These are phyloP conservation scores for Entonaema liquescens DNA, from an alignment of 495 filamentous ascomycete species.

Conservation along the genomic window DNA sequence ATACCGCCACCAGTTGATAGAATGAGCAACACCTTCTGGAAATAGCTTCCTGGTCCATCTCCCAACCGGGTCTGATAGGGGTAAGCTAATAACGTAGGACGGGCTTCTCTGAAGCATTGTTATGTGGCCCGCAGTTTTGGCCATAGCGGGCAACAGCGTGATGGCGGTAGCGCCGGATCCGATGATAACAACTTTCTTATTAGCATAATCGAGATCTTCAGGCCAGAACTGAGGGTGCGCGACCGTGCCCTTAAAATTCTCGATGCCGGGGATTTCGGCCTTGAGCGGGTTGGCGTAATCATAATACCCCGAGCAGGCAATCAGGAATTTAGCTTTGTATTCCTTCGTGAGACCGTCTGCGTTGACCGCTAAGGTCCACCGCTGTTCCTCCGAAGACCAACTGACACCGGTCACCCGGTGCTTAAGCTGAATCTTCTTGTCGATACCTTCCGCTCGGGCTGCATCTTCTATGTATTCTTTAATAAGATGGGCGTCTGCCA, in stretches of 20 bases:
- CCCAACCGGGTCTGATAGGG: constrained; percentile 31
- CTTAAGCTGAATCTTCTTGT: constrained; percentile 66
- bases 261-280: constrained; percentile 65
- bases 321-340: constrained; percentile 63
- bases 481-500: constrained; percentile 69
- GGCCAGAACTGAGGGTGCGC: constrained; percentile 73
- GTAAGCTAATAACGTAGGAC: constrained; percentile 65
- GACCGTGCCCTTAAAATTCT: constrained; percentile 61
- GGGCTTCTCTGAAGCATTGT: constrained; percentile 68
- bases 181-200: constrained; percentile 64
- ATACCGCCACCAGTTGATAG: constrained; percentile 48
- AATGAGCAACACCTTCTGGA: constrained; percentile 17
- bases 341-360: constrained; percentile 54
- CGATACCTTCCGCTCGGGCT: constrained; percentile 68
- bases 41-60: constrained; percentile 23
- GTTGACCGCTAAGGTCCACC: constrained; percentile 66
- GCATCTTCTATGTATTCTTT: constrained; percentile 69
- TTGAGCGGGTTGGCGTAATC: constrained; percentile 68
- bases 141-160: constrained; percentile 62
- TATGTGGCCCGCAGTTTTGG: constrained; percentile 57
- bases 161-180: constrained; percentile 67
- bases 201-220: constrained; percentile 56
- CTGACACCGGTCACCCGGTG: constrained; percentile 63
- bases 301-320: constrained; percentile 72
- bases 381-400: constrained; percentile 67